Evolutionary conservation across 2,329 filamentous ascomycete species (phyloP), one percentile per base, ranked within the genome.

Genomic region (Coleophoma eucalyptorum): DNA sequence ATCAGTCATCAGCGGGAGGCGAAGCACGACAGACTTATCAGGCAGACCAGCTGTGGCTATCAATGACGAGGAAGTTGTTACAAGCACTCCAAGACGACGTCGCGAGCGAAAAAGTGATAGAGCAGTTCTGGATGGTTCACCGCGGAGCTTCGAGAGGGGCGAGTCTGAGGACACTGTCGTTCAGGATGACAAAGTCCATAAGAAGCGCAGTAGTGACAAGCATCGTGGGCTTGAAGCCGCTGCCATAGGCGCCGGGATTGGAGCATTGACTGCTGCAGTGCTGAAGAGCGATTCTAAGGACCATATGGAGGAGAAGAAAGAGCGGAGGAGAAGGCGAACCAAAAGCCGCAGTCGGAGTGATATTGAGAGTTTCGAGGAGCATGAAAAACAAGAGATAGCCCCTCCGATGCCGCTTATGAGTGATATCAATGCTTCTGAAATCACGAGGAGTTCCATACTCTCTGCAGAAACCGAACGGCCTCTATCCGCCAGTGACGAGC

Each of bases 391-490:
- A 47, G 74, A 83, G 45, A 80, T 89, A 12, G 68, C 71, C 5
- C 87, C 91, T 6, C 89, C 89, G 5, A 90, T 97, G 86, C 93
- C 93, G 3, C 78, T 96, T 55, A 86, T 88, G 68, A 96, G 92
- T 68, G 89, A 90, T 50, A 81, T 96, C 51, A 87, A 89, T 57
- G 83, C 88, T 40, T 96, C 93, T 0, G 92, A 97, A 47, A 70
- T 97, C 50, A 97, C 93, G 0, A 80, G 93, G 59, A 87, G 87
- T 15, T 97, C 93, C 0, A 89, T 97, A 49, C 71, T 94, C 16
- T 94, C 92, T 5, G 88, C 89, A 31, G 84, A 88, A 26, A 89
- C 89, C 0, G 89, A 90, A 56, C 76, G 84, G 47, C 86, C 89
- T 15, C 77, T 80, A 43, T 89, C 87, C 16, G 83, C 85, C 19